A percentile compares a stretch with the other conserved stretches of the same genome.
Evolutionary conservation across 805 yeast genomes (phyloP).

Genomic region (Lipomyces mesembrius): DNA sequence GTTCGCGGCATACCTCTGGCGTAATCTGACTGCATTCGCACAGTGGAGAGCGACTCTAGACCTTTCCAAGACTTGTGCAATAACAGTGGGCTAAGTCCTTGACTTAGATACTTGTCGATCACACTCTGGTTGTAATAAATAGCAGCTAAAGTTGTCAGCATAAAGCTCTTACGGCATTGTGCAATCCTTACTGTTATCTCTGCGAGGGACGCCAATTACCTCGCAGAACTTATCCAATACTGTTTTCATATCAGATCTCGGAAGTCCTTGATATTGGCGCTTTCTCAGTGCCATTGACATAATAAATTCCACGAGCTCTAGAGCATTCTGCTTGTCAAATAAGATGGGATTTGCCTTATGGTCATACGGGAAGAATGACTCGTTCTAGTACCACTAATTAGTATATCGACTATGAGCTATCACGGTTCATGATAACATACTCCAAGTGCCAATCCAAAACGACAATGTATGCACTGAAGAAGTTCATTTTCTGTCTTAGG

Average conservation of each 20-base stretch:
- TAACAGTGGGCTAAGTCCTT: slow-evolving; percentile 35
- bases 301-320: slow-evolving; percentile 53
- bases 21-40: slow-evolving; percentile 28
- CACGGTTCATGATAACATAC: slow-evolving; percentile 38
- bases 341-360: slow-evolving; percentile 57
- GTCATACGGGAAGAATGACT: slow-evolving; percentile 64
- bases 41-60: slow-evolving; percentile 21
- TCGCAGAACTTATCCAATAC: slow-evolving; percentile 74
- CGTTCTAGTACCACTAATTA: slow-evolving; percentile 41
- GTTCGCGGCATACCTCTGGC: slow-evolving; percentile 10
- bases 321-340: slow-evolving; percentile 52
- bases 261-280: slow-evolving; percentile 60
- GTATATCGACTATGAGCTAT: neutral
- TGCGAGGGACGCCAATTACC: slow-evolving; percentile 68
- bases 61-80: slow-evolving; percentile 34
- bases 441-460: slow-evolving; percentile 68
- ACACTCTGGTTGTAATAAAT: slow-evolving; percentile 49
- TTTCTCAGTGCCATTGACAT: slow-evolving; percentile 60
- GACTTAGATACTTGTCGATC: slow-evolving; percentile 53
- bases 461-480: slow-evolving; percentile 77
- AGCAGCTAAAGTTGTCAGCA: slow-evolving; percentile 13
- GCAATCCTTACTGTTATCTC: slow-evolving; percentile 21
- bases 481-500: slow-evolving; percentile 65
- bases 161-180: neutral
- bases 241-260: slow-evolving; percentile 69